Percentiles rank a stretch among this genome's conserved stretches.
Evolutionary conservation across 257 asterid species (phyloP).

Genomic region (Nicotiana paniculata): DNA sequence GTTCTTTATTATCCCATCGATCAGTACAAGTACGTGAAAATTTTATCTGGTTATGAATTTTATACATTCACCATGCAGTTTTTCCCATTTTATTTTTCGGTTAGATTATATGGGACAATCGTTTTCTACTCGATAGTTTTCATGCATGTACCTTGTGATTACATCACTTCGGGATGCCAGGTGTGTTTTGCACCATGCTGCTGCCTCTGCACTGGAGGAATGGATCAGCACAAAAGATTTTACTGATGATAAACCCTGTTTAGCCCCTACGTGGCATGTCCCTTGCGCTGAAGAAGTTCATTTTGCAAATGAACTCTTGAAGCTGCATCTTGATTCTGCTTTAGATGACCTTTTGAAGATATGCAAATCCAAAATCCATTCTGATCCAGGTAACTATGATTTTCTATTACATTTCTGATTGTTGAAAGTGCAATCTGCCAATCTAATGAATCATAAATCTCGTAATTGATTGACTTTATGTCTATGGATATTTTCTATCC

Average conservation of each 20-base stretch:
- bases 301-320: slow-evolving; percentile 87
- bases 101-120: not conserved
- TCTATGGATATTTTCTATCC: not conserved
- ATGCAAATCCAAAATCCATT: slow-evolving; percentile 76
- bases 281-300: slow-evolving; percentile 71
- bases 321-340: slow-evolving; percentile 78
- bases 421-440: slow-evolving; percentile 6
- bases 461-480: too few relatives aligned
- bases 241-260: slow-evolving; percentile 41
- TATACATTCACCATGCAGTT: not conserved
- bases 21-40: slow-evolving; percentile 66
- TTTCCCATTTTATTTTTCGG: not conserved
- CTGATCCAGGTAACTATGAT: slow-evolving; percentile 70
- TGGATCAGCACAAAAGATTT: slow-evolving; percentile 82
- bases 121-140: not conserved
- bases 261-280: slow-evolving; percentile 87
- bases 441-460: not conserved
- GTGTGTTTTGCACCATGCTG: slow-evolving; percentile 61
- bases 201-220: slow-evolving; percentile 64
- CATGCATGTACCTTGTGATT: not conserved
- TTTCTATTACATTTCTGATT: slow-evolving; percentile 10
- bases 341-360: slow-evolving; percentile 73
- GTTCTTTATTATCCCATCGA: slow-evolving; percentile 86
- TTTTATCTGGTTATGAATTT: not conserved
- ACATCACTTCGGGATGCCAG: slow-evolving; percentile 26